Evolutionary conservation across 805 yeast species (phyloP), one percentile per base, ranked within the genome.

Genomic region (Wickerhamomyces rabaulensis): DNA sequence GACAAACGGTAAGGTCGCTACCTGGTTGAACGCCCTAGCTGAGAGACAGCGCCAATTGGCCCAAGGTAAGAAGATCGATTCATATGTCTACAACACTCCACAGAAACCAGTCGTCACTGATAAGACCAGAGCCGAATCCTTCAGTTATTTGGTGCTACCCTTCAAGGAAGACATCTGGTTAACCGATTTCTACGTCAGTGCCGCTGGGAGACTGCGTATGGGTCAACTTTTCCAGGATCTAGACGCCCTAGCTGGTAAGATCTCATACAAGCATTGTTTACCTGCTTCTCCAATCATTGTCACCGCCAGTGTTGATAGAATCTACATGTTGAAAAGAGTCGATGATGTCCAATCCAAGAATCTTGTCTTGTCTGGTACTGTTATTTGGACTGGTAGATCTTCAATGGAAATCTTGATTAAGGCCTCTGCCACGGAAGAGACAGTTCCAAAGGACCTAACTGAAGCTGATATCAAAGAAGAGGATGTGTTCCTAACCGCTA

Each of bases 201-300:
- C 96, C 4, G 84, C 82, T 48, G 97, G 97, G n/a, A 76, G 96
- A 53, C 74, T 90, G 60, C 75, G 97, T 60, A 88, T 88, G 57
- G 98, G 97, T 37, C 96, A 90, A 64, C 73, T 91, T 52, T 91
- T 91, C 66, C 97, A 91, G 70, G 98, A 91, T 66, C 71, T 91
- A 58, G 98, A 91, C 62, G 91, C 96, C 6, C 71, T 91, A 50
- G 96, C 97, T 2, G 98, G 97, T 31, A 81, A 92, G 61, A 90
- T 91, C 57, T 96, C 96, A 20, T 87, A 90, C 64, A 78, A 87
- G 60, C 97, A 91, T 64, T 87, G 95, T 67, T 75, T 85, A n/a
- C 98, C 98, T 0, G 95, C 96, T 0, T 90, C 87, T 62, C 97
- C 98, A 10, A 89, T 90, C 65, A 86, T 91, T 62, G 98, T 91